Evolutionary conservation across 2,329 filamentous ascomycete species (phyloP), one percentile per base, ranked within the genome.

Genomic region (Trichoderma koningii): DNA sequence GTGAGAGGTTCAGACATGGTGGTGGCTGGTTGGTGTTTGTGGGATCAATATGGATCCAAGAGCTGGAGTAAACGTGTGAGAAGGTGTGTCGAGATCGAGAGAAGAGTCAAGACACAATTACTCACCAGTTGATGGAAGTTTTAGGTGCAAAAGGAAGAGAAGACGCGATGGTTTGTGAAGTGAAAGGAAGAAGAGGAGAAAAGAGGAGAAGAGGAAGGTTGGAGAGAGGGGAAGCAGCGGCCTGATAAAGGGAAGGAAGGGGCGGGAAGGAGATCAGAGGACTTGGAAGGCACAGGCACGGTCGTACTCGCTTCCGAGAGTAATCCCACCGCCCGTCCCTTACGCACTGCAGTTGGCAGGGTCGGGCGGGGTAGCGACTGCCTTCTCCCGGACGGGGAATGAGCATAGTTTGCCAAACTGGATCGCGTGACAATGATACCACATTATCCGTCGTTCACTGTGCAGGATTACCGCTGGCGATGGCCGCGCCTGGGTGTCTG

Each of bases 1-100:
- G 86, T 85, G 76, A 96, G 86, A 73, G 89, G 85, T 77, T 79
- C 77, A 68, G 76, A 72, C 76, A 78, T 79, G 72, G 63, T 15
- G 50, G 30, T 19, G 48, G 26, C 30, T 75, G 69, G 66, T 50
- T 66, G 67, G 68, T 38, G 34, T 45, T 71, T 66, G 65, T 55
- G 64, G 66, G 38, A 45, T 42, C 41, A 60, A 50, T 48, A 41
- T 9, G 28, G 26, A 53, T 19, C 52, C 55, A 26, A 50, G 28
- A 66, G 45, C 52, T 66, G 41, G 48, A 41, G 34, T 47, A 47
- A 4, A 15, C 41, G 34, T 55, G 26, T 42, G 55, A 59, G 66
- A 53, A 21, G 38, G 7, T 30, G 26, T 28, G 21, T 23, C 6
- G 44, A 23, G 26, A 17, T n/a, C 56, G 61, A 19, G n/a, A n/a